A percentile compares a stretch with the other conserved stretches of the same genome.
These are phyloP conservation scores for Scheffersomyces illinoinensis DNA, from an alignment of 1,139 yeast genomes.

Conservation along the genomic window DNA sequence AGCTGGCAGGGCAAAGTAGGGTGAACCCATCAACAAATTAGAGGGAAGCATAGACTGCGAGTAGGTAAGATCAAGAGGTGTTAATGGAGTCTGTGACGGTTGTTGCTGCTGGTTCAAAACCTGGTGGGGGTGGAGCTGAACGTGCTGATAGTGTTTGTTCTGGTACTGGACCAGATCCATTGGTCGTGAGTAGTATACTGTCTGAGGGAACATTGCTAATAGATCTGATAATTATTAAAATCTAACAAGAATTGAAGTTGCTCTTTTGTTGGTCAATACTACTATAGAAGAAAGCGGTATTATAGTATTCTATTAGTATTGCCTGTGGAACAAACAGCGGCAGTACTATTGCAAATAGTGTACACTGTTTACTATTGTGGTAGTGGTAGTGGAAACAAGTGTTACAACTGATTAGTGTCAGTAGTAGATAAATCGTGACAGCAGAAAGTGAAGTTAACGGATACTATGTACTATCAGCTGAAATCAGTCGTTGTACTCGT, in stretches of 20 bases:
- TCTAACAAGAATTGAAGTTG: neutral
- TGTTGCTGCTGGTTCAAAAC: neutral
- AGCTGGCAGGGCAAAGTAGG: slow-evolving; percentile 49
- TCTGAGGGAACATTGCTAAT: neutral
- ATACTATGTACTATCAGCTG: neutral
- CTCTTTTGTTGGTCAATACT: too few species aligned
- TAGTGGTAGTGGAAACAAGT: too few species aligned
- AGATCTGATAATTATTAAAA: neutral
- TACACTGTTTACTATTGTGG: neutral
- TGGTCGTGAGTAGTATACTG: neutral
- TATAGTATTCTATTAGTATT: too few species aligned
- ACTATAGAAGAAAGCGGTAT: too few species aligned
- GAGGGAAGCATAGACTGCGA: slow-evolving; percentile 72
- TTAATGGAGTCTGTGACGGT: slow-evolving; percentile 18
- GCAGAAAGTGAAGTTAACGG: neutral
- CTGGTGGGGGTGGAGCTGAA: neutral
- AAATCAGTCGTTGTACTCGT: neutral
- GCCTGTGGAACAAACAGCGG: too few species aligned
- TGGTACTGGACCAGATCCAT: neutral
- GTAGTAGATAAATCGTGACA: neutral
- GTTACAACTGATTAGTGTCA: neutral
- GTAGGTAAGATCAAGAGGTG: slow-evolving; percentile 56
- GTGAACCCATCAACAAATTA: slow-evolving; percentile 66
- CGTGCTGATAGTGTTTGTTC: slow-evolving; percentile 4
- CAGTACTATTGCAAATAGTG: neutral